Evolutionary conservation across 2,329 filamentous ascomycete genomes (phyloP).

Genomic region (Neoscytalidium dimidiatum): DNA sequence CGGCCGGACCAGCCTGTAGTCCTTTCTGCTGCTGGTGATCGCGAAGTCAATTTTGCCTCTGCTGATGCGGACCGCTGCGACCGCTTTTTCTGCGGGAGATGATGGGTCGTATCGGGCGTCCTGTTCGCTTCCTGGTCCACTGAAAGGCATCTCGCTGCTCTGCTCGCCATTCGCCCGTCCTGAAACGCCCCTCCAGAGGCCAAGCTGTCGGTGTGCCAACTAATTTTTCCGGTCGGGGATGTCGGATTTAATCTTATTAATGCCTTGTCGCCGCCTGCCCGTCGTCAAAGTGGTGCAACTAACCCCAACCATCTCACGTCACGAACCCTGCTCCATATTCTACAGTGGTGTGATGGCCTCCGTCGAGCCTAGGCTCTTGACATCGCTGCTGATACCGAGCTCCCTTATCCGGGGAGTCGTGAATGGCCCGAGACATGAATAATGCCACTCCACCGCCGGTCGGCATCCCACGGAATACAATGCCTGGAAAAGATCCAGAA

Average conservation of each 20-base stretch:
- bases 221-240: conserved; percentile 14
- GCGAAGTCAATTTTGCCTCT: background rate
- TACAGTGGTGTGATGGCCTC: conserved; percentile 10
- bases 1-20: background rate
- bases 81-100: background rate
- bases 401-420: background rate
- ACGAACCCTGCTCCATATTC: conserved; percentile 9
- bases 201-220: background rate
- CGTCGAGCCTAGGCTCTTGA: conserved; percentile 1
- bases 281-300: conserved; percentile 16
- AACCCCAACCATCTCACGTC: conserved; percentile 16
- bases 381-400: background rate
- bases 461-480: conserved; percentile 11
- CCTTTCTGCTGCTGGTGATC: background rate
- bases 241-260: conserved; percentile 18
- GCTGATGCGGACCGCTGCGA: background rate
- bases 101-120: background rate
- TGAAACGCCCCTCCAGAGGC: conserved; percentile 2
- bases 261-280: conserved; percentile 6
- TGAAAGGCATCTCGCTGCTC: background rate
- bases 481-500: background rate
- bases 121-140: background rate
- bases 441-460: background rate
- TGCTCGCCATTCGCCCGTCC: background rate
- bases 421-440: background rate